Base-by-base conservation (phyloP, 2,329 filamentous ascomycete species). In the Madurella fahalii region DNA sequence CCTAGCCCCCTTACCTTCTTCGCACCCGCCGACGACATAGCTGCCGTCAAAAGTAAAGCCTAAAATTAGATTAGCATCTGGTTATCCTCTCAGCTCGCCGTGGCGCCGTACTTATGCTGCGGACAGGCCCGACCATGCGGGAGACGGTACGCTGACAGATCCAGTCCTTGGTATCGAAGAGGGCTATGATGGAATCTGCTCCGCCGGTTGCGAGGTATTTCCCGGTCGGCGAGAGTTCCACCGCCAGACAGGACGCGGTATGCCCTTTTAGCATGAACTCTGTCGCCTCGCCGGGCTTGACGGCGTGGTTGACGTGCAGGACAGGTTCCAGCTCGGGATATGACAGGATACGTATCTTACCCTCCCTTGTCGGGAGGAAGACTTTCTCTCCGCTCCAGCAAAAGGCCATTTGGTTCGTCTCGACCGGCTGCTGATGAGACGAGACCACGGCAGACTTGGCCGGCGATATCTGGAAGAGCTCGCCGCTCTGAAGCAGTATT, bases 81-180 rank as follows among this genome's bases (percentile, higher is more conserved):
- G 30, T 39, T 40, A 30, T 49, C 31, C 16, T 16, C 39, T 47
- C 50, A 39, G 44, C 8, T 5, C 9, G 50, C 46, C 40, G 25
- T n/a, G 39, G 40, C 4, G 46, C 72, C 79, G 57, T 69, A 83
- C 81, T 83, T 53, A 92, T 77, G 66, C 82, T 88, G 64, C 82
- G 80, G 30, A 92, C 84, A 2, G 87, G 83, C 1, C 86, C 86
- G 9, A 80, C 77, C 74, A 89, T 86, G 62, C 81, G 78, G 37
- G 83, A 83, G 41, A 91, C 75, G 1, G 87, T 90, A 57, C 85
- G 80, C 64, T 85, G 80, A 65, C 87, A 91, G 53, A 89, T 82
- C 86, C 87, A 91, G 61, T 89, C 84, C 40, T 79, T 78, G 3
- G 88, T 91, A 64, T 92, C 87, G 85, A 88, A 93, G 2, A 93